Evolutionary conservation across 345 rosid genomes (phyloP).

Genomic region (Ceriops decandra): DNA sequence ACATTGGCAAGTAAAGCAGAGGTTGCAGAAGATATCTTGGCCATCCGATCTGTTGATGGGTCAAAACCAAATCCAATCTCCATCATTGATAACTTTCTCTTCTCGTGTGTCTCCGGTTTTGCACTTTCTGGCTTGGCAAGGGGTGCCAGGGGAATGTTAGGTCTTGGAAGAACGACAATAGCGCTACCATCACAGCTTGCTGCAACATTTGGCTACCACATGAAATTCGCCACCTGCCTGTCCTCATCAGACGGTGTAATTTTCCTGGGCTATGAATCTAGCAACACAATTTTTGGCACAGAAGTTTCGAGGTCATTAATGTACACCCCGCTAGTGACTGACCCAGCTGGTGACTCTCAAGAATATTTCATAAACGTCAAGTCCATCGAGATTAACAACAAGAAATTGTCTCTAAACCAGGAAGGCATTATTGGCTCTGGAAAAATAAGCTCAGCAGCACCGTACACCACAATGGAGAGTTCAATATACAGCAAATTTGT

Average conservation of each 20-base stretch:
- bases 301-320: slow-evolving; percentile 40
- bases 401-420: slow-evolving; percentile 23
- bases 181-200: slow-evolving; percentile 57
- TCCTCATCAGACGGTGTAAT: slow-evolving; percentile 49
- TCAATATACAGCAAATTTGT: slow-evolving; percentile 43
- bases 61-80: slow-evolving; percentile 11
- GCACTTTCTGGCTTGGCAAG: slow-evolving; percentile 46
- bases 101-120: slow-evolving; percentile 37
- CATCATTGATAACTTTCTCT: slow-evolving; percentile 34
- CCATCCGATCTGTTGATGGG: slow-evolving; percentile 34
- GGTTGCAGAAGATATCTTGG: slow-evolving; percentile 41
- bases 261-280: slow-evolving; percentile 30
- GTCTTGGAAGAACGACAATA: slow-evolving; percentile 54
- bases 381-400: slow-evolving; percentile 52
- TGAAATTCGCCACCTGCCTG: slow-evolving; percentile 47
- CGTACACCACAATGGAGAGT: slow-evolving; percentile 65
- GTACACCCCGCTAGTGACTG: slow-evolving; percentile 48
- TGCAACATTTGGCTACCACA: slow-evolving; percentile 26
- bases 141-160: slow-evolving; percentile 53
- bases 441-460: slow-evolving; percentile 54
- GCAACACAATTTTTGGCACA: slow-evolving; percentile 30
- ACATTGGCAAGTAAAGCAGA: slow-evolving; percentile 39
- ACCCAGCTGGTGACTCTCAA: slow-evolving; percentile 18
- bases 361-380: slow-evolving; percentile 50
- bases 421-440: slow-evolving; percentile 14